Evolutionary conservation across 2,329 filamentous ascomycete genomes (phyloP).

Genomic region (Fusarium liriodendri): DNA sequence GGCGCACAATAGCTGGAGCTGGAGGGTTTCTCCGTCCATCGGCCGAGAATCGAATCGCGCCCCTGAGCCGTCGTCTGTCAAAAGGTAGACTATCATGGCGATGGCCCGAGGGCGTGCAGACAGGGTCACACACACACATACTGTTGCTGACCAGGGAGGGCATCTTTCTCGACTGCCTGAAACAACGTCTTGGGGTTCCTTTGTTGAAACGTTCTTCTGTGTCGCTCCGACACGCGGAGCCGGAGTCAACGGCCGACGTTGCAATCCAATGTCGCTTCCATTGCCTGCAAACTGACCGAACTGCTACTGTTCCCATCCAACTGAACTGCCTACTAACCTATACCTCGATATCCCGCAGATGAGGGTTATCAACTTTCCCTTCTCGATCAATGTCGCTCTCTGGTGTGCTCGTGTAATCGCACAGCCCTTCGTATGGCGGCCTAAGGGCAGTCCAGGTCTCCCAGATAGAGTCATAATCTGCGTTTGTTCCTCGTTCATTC

Average conservation of each 20-base stretch:
- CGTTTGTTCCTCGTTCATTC: not conserved
- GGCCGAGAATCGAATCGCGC: not conserved
- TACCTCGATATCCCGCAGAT: not conserved
- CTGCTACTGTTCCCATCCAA: not conserved
- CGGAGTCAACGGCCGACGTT: conserved; percentile 8
- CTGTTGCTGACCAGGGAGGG: not conserved
- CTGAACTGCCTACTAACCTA: not conserved
- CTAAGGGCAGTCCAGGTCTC: not conserved
- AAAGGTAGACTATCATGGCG: not conserved
- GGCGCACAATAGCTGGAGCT: conserved; percentile 2
- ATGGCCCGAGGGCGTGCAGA: not conserved
- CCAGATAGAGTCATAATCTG: conserved; percentile 3
- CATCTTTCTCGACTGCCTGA: conserved; percentile 2
- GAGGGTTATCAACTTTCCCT: not conserved
- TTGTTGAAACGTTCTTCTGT: not conserved
- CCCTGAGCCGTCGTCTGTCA: not conserved
- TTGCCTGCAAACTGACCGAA: not conserved
- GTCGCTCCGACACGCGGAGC: not conserved
- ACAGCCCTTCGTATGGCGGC: not conserved
- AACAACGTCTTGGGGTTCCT: not conserved
- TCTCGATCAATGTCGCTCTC: not conserved
- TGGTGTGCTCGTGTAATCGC: not conserved
- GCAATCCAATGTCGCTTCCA: conserved; percentile 9
- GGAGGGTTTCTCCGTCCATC: not conserved
- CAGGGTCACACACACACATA: too few species aligned